Evolutionary conservation across 2,329 filamentous ascomycete genomes (phyloP), one percentile per base, ranked within the genome.

Genomic region (Helminthosporium solani): DNA sequence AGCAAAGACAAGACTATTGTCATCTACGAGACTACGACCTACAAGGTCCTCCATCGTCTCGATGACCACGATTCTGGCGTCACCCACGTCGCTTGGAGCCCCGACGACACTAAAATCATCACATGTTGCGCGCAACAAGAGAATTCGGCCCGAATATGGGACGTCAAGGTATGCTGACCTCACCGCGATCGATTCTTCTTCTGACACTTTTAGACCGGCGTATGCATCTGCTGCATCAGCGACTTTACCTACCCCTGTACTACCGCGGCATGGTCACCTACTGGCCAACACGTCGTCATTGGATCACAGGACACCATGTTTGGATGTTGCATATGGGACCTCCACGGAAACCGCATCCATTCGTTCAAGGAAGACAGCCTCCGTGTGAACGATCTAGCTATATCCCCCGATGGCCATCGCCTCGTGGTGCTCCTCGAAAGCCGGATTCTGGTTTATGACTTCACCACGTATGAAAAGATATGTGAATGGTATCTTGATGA

Each of bases 31-130:
- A 86, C 88, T 0, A 75, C 75, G 2, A 81, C 80, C 0, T 95
- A 91, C 64, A 73, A 80, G 14, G 73, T 87, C 7, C 61, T 87
- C 3, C 79, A 84, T 45, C 77, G 70, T 36, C 73, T 95, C 8
- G 74, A 75, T 3, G 83, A 85, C 3, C 88, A 95, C 58, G 77
- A 81, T 1, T 86, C 87, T 5, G 86, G 88, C 1, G 85, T 96
- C 11, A 85, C 87, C 16, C 90, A 91, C 60, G 73, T 95, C 3
- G 79, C 88, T 1, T 99, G 94, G 89, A 96, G 91, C 64, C 94
- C 91, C 4, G 90, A 99, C 68, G 89, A 95, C 70, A 80, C 80
- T 1, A 88, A 88, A 72, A 77, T 99, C 27, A 83, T 97, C 31
- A 92, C 87, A 14, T 97, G 92, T 66, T 87, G 83, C 14, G 79